Evolutionary conservation across 495 filamentous ascomycete genomes (phyloP).

Genomic region (Penicillium flavigenum): DNA sequence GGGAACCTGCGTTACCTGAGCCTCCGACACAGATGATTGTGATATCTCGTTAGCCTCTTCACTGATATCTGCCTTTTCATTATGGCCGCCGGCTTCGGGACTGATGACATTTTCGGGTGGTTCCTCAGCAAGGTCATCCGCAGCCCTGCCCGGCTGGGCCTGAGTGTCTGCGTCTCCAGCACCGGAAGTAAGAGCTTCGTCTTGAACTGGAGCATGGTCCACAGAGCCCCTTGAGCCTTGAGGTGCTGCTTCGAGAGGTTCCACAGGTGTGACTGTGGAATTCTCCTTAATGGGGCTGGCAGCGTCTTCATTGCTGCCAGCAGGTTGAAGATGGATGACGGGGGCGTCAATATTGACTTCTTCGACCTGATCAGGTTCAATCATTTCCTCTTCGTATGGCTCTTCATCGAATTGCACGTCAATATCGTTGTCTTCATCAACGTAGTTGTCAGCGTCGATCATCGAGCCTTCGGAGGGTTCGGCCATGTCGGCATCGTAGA

Average conservation of each 20-base stretch:
- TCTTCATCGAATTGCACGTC: conserved; percentile 40
- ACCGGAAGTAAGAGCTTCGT: background rate
- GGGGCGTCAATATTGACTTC: conserved; percentile 34
- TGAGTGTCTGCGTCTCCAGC: background rate
- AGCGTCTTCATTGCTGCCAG: conserved; percentile 10
- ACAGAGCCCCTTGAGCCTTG: background rate
- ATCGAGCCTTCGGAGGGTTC: conserved; percentile 46
- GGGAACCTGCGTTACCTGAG: conserved; percentile 13
- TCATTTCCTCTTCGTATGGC: conserved; percentile 45
- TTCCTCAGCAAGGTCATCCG: background rate
- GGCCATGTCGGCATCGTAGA: conserved; percentile 51
- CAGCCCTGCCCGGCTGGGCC: background rate
- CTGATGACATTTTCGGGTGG: background rate
- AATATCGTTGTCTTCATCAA: conserved; percentile 34
- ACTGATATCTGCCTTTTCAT: conserved; percentile 15
- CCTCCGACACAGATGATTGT: conserved; percentile 11
- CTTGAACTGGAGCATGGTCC: conserved; percentile 2
- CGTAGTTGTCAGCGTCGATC: conserved; percentile 37
- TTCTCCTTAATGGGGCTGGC: background rate
- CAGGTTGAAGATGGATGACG: conserved; percentile 28
- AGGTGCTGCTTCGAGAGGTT: background rate
- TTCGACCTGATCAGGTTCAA: conserved; percentile 44
- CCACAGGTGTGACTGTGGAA: background rate
- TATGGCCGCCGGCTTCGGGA: background rate
- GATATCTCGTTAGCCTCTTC: conserved; percentile 29